These are phyloP conservation scores for Allium sativum DNA, from an alignment of 106 monocot genomes.

Conservation along the genomic window DNA sequence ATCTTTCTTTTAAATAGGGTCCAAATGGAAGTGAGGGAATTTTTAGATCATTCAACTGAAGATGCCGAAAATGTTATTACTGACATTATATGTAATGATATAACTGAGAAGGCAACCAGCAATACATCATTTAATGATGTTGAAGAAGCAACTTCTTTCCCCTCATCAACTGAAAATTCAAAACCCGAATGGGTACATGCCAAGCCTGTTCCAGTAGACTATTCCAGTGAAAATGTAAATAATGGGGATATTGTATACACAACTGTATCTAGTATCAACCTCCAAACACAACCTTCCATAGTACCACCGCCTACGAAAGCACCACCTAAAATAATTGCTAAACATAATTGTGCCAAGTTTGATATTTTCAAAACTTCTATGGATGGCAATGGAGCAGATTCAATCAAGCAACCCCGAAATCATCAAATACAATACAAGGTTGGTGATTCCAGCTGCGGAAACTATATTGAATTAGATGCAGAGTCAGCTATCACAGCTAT, in stretches of 20 bases:
- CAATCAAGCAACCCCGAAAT: background rate
- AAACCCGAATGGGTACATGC: conserved; percentile 14
- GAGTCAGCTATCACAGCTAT: conserved; percentile 60
- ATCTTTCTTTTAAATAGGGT: no score
- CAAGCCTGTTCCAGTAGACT: conserved; percentile 9
- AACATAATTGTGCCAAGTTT: conserved; percentile 8
- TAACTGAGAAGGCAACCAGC: background rate
- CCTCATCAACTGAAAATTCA: conserved; percentile 6
- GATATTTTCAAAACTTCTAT: conserved; percentile 3
- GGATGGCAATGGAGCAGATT: background rate
- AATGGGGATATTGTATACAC: conserved; percentile 26
- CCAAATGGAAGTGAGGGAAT: no score
- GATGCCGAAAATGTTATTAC: no score
- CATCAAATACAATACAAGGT: conserved; percentile 10
- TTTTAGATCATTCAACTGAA: no score
- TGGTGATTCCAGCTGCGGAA: conserved; percentile 9
- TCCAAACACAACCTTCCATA: conserved; percentile 40
- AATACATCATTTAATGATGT: conserved; percentile 9
- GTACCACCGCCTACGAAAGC: conserved; percentile 66
- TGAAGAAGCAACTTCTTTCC: background rate
- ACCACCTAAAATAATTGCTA: conserved; percentile 36
- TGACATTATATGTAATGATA: no score
- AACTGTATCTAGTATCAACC: conserved; percentile 48
- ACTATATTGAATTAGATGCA: conserved; percentile 41
- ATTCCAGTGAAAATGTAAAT: conserved; percentile 24